A percentile compares a stretch with the other conserved stretches of the same genome.
phyloP scores from a whole-genome alignment of 176 grass and related monocot species.

The Oryza rufipogon region DNA sequence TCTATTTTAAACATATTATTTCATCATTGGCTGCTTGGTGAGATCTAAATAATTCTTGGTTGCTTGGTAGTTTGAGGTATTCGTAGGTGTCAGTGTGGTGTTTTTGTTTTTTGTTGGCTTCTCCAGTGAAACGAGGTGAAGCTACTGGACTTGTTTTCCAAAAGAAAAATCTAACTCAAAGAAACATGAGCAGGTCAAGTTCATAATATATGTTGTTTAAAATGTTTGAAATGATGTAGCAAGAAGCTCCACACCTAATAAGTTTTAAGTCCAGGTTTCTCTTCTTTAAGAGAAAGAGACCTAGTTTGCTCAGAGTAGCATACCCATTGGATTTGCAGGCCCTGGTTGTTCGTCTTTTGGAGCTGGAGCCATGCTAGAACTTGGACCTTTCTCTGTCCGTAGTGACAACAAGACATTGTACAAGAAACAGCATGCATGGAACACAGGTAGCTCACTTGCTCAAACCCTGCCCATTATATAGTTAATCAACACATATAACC shows the following conservation, averaged over 20 bases:
- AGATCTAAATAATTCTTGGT: not conserved
- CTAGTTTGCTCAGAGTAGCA: constrained; percentile 17
- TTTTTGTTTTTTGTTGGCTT: not conserved
- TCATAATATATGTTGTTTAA: not conserved
- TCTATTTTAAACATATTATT: not conserved
- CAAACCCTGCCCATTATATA: not conserved
- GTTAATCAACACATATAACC: constrained; percentile 11
- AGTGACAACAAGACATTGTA: constrained; percentile 68
- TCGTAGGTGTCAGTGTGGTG: not conserved
- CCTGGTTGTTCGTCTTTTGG: constrained; percentile 78
- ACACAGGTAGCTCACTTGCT: constrained; percentile 43
- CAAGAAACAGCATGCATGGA: constrained; percentile 66
- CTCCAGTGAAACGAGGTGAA: not conserved
- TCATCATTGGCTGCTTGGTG: not conserved
- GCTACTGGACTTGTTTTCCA: not conserved
- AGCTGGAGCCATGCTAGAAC: constrained; percentile 71
- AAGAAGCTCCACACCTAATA: constrained; percentile 2
- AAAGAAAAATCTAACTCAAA: not conserved
- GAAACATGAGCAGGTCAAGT: not conserved
- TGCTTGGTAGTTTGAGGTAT: not conserved
- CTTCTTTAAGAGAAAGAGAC: constrained; percentile 3
- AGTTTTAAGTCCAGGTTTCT: not conserved
- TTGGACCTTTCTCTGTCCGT: constrained; percentile 67
- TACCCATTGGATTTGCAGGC: constrained; percentile 41
- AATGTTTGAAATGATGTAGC: constrained; percentile 1